These are phyloP conservation scores for Scleromitrula shiraiana DNA, from an alignment of 2,329 filamentous ascomycete genomes.

Conservation along the genomic window DNA sequence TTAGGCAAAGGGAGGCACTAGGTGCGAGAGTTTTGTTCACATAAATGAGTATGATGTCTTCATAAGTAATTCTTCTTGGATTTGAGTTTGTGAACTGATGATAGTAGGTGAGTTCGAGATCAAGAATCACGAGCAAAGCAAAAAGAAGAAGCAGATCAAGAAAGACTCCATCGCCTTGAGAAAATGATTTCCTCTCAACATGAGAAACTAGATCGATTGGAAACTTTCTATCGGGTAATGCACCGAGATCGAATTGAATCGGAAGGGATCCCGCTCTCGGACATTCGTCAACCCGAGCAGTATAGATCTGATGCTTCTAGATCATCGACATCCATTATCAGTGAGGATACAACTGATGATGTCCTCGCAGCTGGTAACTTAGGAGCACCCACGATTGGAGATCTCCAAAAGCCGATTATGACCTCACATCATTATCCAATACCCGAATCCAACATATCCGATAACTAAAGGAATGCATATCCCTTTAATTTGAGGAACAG, in stretches of 20 bases:
- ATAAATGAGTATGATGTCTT: constrained; percentile 42
- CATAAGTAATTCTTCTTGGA: constrained; percentile 24
- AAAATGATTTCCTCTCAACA: constrained; percentile 16
- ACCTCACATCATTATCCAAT: too few relatives aligned
- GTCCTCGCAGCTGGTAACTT: too few relatives aligned
- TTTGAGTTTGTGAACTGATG: not conserved
- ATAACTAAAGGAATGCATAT: constrained; percentile 21
- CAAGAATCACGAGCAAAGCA: constrained; percentile 18
- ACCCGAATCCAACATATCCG: constrained; percentile 2
- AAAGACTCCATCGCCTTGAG: constrained; percentile 19
- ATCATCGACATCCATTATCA: not conserved
- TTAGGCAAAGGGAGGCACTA: constrained; percentile 38
- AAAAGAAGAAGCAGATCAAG: constrained; percentile 15
- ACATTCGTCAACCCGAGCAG: not conserved
- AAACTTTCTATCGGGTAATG: constrained; percentile 19
- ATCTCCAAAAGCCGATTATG: too few relatives aligned
- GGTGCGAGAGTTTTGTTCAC: constrained; percentile 40
- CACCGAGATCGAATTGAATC: constrained; percentile 12
- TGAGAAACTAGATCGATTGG: constrained; percentile 21
- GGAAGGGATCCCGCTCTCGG: constrained; percentile 1
- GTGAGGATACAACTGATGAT: too few relatives aligned
- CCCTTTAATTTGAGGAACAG: constrained; percentile 22
- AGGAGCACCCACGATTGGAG: too few relatives aligned
- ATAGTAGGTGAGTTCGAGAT: constrained; percentile 20
- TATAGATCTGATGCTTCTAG: not conserved